phyloP scores from a whole-genome alignment of 1,139 yeast species.

The Oligophagozyma castellii region DNA sequence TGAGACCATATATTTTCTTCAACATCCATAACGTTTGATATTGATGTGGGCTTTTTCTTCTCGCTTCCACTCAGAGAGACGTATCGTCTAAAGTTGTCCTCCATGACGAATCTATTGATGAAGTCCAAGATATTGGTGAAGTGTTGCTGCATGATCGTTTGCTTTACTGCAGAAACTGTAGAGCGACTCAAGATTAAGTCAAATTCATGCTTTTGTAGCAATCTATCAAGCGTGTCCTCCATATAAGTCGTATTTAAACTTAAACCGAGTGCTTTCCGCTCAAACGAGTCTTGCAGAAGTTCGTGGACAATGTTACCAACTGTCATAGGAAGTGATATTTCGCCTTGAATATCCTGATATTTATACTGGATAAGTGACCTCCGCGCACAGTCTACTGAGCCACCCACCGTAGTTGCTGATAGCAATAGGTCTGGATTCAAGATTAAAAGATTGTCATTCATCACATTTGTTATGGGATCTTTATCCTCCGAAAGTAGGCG shows the following conservation, averaged over 20 bases:
- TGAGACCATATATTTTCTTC: conserved; percentile 94
- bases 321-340: conserved; percentile 43
- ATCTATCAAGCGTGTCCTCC: conserved; percentile 31
- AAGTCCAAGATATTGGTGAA: conserved; percentile 50
- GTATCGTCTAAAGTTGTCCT: conserved; percentile 15
- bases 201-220: conserved; percentile 32
- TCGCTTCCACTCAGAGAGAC: conserved; percentile 30
- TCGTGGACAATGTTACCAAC: conserved; percentile 73
- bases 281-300: conserved; percentile 57
- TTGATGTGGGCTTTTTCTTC: conserved; percentile 34
- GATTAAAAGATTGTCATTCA: conserved; percentile 46
- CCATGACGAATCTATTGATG: conserved; percentile 35
- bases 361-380: conserved; percentile 49
- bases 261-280: conserved; percentile 26
- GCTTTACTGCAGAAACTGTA: conserved; percentile 33
- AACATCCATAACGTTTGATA: conserved; percentile 57
- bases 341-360: conserved; percentile 39
- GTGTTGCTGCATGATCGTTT: conserved; percentile 34
- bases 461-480: conserved; percentile 35
- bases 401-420: conserved; percentile 73
- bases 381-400: conserved; percentile 59
- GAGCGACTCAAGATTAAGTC: conserved; percentile 47
- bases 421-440: conserved; percentile 75
- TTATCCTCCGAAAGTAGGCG: conserved; percentile 20
- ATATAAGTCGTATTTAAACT: conserved; percentile 30